These are phyloP conservation scores for Colletotrichum sp. DNA, from an alignment of 2,329 filamentous ascomycete genomes.

Conservation along the genomic window DNA sequence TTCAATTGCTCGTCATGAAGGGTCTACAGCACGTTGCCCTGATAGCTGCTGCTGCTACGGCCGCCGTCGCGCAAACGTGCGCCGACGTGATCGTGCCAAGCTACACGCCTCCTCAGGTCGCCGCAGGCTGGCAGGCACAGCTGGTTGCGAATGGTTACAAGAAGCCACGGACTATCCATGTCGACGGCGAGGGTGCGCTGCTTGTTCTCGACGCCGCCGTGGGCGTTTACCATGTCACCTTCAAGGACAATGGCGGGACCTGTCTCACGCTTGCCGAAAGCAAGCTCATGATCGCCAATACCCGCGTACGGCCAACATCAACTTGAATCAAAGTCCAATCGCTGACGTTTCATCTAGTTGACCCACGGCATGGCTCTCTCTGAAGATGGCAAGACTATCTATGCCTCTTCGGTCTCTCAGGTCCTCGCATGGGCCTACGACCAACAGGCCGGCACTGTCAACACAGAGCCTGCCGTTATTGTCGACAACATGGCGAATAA, in stretches of 20 bases:
- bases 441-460: conserved; percentile 50
- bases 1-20: neutral
- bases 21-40: neutral
- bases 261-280: conserved; percentile 44
- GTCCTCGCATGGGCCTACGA: conserved; percentile 73
- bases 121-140: conserved; percentile 48
- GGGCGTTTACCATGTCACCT: conserved; percentile 45
- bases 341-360: conserved; percentile 38
- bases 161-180: conserved; percentile 48
- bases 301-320: conserved; percentile 32
- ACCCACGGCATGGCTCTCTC: conserved; percentile 63
- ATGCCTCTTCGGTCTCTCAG: conserved; percentile 61
- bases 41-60: neutral
- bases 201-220: conserved; percentile 48
- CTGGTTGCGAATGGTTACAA: conserved; percentile 46
- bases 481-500: conserved; percentile 50
- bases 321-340: neutral
- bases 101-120: conserved; percentile 41
- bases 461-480: conserved; percentile 57
- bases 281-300: conserved; percentile 35
- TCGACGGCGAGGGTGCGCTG: conserved; percentile 50
- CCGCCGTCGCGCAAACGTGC: conserved; percentile 31
- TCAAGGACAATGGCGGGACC: conserved; percentile 46
- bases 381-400: conserved; percentile 56
- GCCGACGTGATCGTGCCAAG: conserved; percentile 37